Conservation (phyloP, 2,329 filamentous ascomycete genomes). For the Colletotrichum graminicola region DNA sequence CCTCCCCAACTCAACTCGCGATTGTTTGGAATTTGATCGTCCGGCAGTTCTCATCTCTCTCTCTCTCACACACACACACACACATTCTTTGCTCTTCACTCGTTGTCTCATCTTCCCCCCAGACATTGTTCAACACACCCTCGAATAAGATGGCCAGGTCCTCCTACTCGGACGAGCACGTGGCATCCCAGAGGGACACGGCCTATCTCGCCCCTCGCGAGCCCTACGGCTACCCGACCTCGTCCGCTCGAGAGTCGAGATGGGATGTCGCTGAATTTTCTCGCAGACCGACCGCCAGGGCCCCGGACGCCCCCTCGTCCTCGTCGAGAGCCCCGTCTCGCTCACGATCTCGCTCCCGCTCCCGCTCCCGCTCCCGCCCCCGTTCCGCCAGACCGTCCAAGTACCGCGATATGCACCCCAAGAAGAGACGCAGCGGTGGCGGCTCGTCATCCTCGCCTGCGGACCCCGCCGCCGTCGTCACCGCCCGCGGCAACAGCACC, state of each 20-base stretch:
- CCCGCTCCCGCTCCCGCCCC: slow-evolving; percentile 29
- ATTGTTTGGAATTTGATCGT: slow-evolving; percentile 18
- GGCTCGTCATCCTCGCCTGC: not conserved
- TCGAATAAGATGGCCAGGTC: slow-evolving; percentile 25
- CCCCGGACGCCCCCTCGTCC: slow-evolving; percentile 17
- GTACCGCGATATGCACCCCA: slow-evolving; percentile 31
- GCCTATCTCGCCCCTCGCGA: slow-evolving; percentile 17
- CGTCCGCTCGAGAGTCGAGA: slow-evolving; percentile 27
- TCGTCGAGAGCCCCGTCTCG: slow-evolving; percentile 23
- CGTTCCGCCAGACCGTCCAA: slow-evolving; percentile 14
- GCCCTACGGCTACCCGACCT: slow-evolving; percentile 21
- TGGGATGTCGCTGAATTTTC: slow-evolving; percentile 31
- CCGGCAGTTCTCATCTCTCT: slow-evolving; percentile 1
- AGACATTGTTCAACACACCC: not conserved
- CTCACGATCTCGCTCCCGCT: slow-evolving; percentile 30
- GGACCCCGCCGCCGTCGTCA: not conserved
- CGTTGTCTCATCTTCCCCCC: not conserved
- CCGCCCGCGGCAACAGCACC: not conserved
- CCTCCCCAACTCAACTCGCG: not conserved
- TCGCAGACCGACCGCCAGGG: slow-evolving; percentile 26
- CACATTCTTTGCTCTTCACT: not conserved
- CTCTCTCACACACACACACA: too few relatives aligned
- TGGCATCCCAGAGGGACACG: slow-evolving; percentile 7
- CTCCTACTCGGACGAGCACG: slow-evolving; percentile 23
- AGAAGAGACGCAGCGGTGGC: slow-evolving; percentile 22